These are phyloP conservation scores for Lactifluus echinatus DNA, from an alignment of 768 basidiomycete genomes.

Conservation along the genomic window DNA sequence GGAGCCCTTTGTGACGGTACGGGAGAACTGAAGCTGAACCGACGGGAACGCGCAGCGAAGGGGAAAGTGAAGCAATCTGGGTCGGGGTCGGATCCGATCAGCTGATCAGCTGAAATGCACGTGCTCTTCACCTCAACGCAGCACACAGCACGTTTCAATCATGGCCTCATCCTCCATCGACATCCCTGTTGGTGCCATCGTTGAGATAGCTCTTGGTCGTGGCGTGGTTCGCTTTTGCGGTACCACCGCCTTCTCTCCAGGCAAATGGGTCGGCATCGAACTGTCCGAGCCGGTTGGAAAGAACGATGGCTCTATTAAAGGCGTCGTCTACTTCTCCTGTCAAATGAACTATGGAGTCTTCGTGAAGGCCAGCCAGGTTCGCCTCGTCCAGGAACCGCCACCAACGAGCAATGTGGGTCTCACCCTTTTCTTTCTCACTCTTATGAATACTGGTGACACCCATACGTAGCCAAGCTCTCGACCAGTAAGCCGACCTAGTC, in stretches of 20 bases:
- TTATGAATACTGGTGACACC: background rate
- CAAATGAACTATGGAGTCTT: constrained; percentile 76
- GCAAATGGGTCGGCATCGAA: constrained; percentile 95
- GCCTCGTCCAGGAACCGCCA: constrained; percentile 29
- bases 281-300: constrained; percentile 79
- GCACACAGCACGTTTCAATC: no score
- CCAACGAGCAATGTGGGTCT: background rate
- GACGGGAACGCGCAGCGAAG: background rate
- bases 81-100: background rate
- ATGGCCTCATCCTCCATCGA: constrained; percentile 28
- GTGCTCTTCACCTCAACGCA: no score
- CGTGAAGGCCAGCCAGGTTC: constrained; percentile 79
- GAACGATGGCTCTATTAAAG: constrained; percentile 89
- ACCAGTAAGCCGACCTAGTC: background rate
- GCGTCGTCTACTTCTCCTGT: constrained; percentile 75
- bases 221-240: constrained; percentile 87
- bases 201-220: constrained; percentile 69
- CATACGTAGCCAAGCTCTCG: constrained; percentile 5
- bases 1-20: background rate
- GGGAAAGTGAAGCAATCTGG: background rate
- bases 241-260: constrained; percentile 69
- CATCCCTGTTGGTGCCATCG: constrained; percentile 59
- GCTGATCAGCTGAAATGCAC: background rate
- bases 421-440: background rate
- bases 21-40: background rate